phyloP scores from a whole-genome alignment of 1,284 basidiomycete genomes.

The Vanrija pseudolonga region DNA sequence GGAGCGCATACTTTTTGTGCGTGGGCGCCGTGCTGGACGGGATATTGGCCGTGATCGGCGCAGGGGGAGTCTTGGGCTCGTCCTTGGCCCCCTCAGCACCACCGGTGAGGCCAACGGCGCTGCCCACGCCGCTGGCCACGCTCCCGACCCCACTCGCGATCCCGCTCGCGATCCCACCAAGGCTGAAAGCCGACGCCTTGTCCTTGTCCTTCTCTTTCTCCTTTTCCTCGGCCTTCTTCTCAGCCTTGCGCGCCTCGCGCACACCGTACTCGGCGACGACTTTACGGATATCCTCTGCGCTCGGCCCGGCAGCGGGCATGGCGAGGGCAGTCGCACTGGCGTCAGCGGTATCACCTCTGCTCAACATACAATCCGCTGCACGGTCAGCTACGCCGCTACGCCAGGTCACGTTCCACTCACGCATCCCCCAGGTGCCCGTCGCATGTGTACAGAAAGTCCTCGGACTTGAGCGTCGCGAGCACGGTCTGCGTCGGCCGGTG shows the following conservation, averaged over 20 bases:
- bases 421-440: slow-evolving; percentile 44
- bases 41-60: slow-evolving; percentile 12
- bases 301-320: slow-evolving; percentile 29
- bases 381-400: background rate
- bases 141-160: background rate
- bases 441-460: slow-evolving; percentile 48
- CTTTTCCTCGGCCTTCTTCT: slow-evolving; percentile 13
- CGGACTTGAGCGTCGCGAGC: slow-evolving; percentile 42
- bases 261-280: slow-evolving; percentile 44
- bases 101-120: no score
- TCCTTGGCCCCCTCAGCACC: slow-evolving; percentile 12
- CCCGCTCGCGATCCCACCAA: slow-evolving; percentile 4
- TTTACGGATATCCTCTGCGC: slow-evolving; percentile 45
- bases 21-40: slow-evolving; percentile 20
- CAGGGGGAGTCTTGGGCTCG: background rate
- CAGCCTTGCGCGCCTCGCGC: slow-evolving; percentile 32
- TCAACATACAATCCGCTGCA: slow-evolving; percentile 23
- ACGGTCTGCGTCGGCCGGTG: slow-evolving; percentile 41
- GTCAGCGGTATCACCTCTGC: background rate
- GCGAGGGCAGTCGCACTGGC: slow-evolving; percentile 39
- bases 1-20: slow-evolving; percentile 46
- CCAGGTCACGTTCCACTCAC: slow-evolving; percentile 35
- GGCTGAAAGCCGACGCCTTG: background rate
- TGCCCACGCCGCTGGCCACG: no score
- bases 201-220: slow-evolving; percentile 19